A percentile compares a stretch with the other conserved stretches of the same genome.
Conservation (phyloP, 768 basidiomycete genomes). For the Trametes cinnabarina region DNA sequence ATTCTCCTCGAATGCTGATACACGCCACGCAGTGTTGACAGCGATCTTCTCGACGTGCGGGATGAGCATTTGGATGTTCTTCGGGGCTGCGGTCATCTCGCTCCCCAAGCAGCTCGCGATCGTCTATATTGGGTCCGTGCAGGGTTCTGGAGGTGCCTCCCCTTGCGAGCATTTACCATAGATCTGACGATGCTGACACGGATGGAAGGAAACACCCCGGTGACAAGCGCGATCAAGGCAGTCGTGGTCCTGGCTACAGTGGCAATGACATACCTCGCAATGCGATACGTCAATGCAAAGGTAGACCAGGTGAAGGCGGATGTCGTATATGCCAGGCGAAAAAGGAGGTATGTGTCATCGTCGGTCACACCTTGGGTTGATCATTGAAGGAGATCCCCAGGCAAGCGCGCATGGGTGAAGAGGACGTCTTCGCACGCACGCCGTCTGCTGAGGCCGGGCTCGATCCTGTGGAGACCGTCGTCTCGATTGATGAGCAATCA, state of each 20-base stretch:
- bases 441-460: not conserved
- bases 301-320: conserved; percentile 66
- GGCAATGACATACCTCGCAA: conserved; percentile 66
- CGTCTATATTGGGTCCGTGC: conserved; percentile 72
- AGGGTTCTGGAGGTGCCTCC: not conserved
- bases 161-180: not conserved
- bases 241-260: conserved; percentile 63
- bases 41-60: conserved; percentile 84
- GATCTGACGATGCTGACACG: not conserved
- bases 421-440: no score
- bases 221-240: conserved; percentile 62
- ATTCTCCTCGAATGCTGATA: not conserved
- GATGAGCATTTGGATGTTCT: conserved; percentile 72
- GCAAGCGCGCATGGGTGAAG: not conserved
- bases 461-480: no score
- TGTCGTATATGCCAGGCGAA: conserved; percentile 64
- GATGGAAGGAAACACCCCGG: not conserved
- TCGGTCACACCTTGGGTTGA: not conserved
- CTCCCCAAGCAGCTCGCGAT: conserved; percentile 87
- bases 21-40: conserved; percentile 58
- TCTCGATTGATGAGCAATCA: no score
- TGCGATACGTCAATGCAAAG: conserved; percentile 76
- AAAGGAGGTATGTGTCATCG: conserved; percentile 49
- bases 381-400: not conserved
- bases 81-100: conserved; percentile 70